A percentile compares a stretch with the other conserved stretches of the same genome.
Evolutionary conservation across 2,329 filamentous ascomycete species (phyloP).

Genomic region (Daldinia eschscholtzii): DNA sequence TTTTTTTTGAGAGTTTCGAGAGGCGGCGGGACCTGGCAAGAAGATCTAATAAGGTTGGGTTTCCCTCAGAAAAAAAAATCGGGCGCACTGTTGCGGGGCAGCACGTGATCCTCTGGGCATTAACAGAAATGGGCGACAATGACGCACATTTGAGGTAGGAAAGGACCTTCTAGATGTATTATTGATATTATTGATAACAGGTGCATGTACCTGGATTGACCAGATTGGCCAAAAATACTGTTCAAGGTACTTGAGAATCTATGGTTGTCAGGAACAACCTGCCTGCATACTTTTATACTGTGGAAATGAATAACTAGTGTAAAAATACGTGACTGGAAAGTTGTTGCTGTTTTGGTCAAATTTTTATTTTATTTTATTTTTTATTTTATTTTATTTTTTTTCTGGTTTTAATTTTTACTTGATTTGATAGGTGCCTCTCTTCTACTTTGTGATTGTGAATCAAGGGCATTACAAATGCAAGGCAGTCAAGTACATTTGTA

Average conservation of each 20-base stretch:
- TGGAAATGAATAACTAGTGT: not conserved
- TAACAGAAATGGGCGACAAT: slow-evolving; percentile 39
- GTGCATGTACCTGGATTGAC: not conserved
- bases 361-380: too few relatives aligned
- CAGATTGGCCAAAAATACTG: not conserved
- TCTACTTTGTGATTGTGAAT: not conserved
- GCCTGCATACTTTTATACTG: not conserved
- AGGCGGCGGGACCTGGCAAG: slow-evolving; percentile 43
- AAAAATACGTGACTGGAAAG: not conserved
- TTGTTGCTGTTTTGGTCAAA: not conserved
- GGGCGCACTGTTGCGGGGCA: slow-evolving; percentile 51
- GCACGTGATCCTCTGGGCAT: slow-evolving; percentile 48
- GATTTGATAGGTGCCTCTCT: not conserved
- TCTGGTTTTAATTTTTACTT: not conserved
- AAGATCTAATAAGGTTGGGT: slow-evolving; percentile 49
- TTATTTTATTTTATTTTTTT: too few relatives aligned
- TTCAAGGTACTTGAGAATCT: not conserved
- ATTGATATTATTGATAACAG: slow-evolving; percentile 3
- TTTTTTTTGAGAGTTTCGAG: slow-evolving; percentile 49
- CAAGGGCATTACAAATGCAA: slow-evolving; percentile 1
- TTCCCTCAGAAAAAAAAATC: slow-evolving; percentile 46
- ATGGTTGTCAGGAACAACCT: not conserved
- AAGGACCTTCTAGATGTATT: slow-evolving; percentile 3
- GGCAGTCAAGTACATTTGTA: not conserved
- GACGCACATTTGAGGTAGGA: slow-evolving; percentile 40